Evolutionary conservation across 257 asterid species (phyloP), one percentile per base, ranked within the genome.

Genomic region (Petunia secreta): DNA sequence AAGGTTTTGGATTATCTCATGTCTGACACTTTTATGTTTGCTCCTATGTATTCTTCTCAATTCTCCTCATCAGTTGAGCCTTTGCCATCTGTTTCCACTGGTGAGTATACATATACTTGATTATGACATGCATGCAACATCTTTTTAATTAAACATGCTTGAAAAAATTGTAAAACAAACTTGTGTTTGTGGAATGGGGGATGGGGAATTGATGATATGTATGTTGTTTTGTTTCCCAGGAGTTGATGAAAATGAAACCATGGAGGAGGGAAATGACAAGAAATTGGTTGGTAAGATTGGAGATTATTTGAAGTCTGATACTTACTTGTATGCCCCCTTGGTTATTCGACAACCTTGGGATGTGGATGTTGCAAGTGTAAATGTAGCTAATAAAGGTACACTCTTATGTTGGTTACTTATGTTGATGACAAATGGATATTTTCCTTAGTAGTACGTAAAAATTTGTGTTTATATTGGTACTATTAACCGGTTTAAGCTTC

Each of bases 311-410:
- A 82, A 68, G 71, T 84, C 87, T 65, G 91, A 91, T 84, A 69
- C 81, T 73, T 85, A 86, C 57, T 80, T 91, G 91, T 90, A 90
- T 82, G 86, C 92, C 6, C 91, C 91, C 10, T 55, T 87, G 13
- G 37, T 83, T 39, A 60, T 13, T 60, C 60, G 78, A 39, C 46
- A 75, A 63, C 83, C 85, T 1, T 2, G 43, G 84, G 65, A 44
- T 83, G 75, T 0, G 71, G 71, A 67, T 59, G 7, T 37, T 8
- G 68, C 6, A 36, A 36, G 43, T 58, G 46, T 79, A 5, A 38
- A 0, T n/a, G 43, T 63, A 80, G 54, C 60, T 67, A 55, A 36
- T 67, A 55, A 36, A 82, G 90, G 90, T 90, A 77, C 78, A 60
- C 25, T 25, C 0, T 25, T 25, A 25, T 25, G 25, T 25, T 25